Conservation (phyloP, 208 protist genomes). For the Leishmania tropica region DNA sequence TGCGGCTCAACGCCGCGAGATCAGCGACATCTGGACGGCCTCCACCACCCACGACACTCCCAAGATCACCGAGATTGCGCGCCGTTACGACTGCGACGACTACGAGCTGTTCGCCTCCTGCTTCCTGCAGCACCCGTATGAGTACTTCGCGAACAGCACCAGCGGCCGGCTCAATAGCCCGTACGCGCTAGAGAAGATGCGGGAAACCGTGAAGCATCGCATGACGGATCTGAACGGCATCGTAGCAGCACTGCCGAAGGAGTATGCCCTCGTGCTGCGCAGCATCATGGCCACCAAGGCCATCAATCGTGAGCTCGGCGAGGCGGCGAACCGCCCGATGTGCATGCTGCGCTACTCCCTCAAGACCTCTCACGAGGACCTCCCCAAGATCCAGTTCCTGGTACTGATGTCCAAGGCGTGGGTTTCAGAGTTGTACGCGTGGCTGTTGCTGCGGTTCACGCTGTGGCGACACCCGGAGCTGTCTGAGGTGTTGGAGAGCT, state of each 20-base stretch:
- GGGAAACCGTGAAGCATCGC: slow-evolving; percentile 58
- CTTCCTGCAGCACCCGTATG: slow-evolving; percentile 89
- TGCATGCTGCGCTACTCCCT: slow-evolving; percentile 85
- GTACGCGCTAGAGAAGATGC: slow-evolving; percentile 65
- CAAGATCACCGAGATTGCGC: slow-evolving; percentile 45
- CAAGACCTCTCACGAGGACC: slow-evolving; percentile 41
- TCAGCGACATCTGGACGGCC: slow-evolving; percentile 79
- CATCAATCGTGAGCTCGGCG: slow-evolving; percentile 81
- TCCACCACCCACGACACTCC: slow-evolving; percentile 72
- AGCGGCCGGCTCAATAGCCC: slow-evolving; percentile 37
- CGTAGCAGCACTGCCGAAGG: slow-evolving; percentile 73
- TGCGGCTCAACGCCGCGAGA: slow-evolving; percentile 49
- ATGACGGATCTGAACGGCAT: slow-evolving; percentile 87
- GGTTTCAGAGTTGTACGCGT: slow-evolving; percentile 54
- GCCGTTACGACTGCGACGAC: slow-evolving; percentile 68
- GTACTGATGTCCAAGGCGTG: slow-evolving; percentile 57
- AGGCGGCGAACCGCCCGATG: slow-evolving; percentile 73
- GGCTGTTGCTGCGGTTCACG: slow-evolving; percentile 52
- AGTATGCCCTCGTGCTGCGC: slow-evolving; percentile 89
- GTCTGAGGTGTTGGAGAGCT: slow-evolving; percentile 42
- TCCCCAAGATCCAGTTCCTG: slow-evolving; percentile 37
- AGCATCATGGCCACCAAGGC: slow-evolving; percentile 88
- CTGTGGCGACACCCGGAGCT: slow-evolving; percentile 71
- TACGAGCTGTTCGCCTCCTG: slow-evolving; percentile 85
- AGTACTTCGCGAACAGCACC: slow-evolving; percentile 41